Conservation (phyloP, 805 yeast genomes). For the Yarrowia yakushimensis region DNA sequence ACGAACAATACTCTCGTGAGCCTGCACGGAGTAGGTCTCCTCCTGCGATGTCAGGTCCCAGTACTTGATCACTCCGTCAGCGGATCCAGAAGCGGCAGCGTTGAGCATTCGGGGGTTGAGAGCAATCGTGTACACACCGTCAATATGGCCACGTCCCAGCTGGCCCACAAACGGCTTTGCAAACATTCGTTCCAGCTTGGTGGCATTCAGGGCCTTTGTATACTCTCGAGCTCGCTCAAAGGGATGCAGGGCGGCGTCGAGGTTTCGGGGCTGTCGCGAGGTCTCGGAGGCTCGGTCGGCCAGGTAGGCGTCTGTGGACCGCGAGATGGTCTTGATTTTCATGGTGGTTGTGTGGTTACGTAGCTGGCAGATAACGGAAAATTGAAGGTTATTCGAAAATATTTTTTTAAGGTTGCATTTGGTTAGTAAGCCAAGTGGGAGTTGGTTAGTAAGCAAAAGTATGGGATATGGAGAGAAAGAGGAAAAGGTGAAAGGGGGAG, state of each 20-base stretch:
- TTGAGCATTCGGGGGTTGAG: conserved; percentile 67
- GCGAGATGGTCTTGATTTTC: conserved; percentile 85
- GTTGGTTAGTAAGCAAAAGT: no score
- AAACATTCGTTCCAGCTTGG: conserved; percentile 92
- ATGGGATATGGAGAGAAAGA: no score
- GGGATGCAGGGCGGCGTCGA: conserved; percentile 93
- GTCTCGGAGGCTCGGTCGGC: conserved; percentile 91
- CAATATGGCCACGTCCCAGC: conserved; percentile 90
- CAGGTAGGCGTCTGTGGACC: conserved; percentile 88
- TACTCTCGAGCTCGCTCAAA: conserved; percentile 97
- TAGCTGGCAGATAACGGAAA: neutral
- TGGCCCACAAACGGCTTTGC: conserved; percentile 97
- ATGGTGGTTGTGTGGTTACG: neutral
- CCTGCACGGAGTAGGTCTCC: conserved; percentile 73
- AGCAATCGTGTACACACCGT: conserved; percentile 87
- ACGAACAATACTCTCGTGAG: conserved; percentile 85
- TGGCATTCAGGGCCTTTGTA: conserved; percentile 89
- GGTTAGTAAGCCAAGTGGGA: neutral
- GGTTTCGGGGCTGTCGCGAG: conserved; percentile 78
- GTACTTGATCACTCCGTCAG: conserved; percentile 90
- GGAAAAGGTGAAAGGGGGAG: no score
- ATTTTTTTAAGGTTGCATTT: neutral
- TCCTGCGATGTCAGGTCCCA: conserved; percentile 85
- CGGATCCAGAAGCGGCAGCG: conserved; percentile 85
- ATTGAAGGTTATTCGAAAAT: neutral